Conservation (phyloP, 2,329 filamentous ascomycete genomes). For the Aureobasidium leucospermi region DNA sequence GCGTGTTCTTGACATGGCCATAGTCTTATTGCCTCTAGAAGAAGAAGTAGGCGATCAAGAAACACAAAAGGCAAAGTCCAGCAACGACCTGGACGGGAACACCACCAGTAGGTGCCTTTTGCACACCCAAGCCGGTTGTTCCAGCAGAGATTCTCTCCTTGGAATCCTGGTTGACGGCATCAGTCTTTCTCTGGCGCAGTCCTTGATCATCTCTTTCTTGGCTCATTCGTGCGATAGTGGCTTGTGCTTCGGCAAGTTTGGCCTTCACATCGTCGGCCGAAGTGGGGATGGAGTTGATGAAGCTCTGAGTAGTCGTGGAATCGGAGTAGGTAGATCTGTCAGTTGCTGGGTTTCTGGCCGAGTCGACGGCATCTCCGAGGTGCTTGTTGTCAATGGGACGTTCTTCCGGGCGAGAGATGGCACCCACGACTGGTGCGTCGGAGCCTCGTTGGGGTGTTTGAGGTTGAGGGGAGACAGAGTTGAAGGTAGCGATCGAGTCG, state of each 20-base stretch:
- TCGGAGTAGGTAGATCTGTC: constrained; percentile 21
- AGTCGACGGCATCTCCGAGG: constrained; percentile 34
- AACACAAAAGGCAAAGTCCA: constrained; percentile 76
- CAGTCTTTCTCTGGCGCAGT: constrained; percentile 69
- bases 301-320: constrained; percentile 36
- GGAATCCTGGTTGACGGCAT: constrained; percentile 42
- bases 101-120: constrained; percentile 56
- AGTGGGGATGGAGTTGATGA: constrained; percentile 41
- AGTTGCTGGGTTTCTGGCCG: constrained; percentile 33
- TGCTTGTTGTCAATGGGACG: constrained; percentile 33
- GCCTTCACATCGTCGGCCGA: constrained; percentile 58
- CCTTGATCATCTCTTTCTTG: constrained; percentile 59
- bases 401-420: constrained; percentile 33
- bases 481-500: constrained; percentile 46
- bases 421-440: constrained; percentile 24
- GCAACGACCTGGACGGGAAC: constrained; percentile 84
- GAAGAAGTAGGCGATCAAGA: constrained; percentile 91
- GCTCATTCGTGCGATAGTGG: constrained; percentile 61
- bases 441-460: constrained; percentile 38
- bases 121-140: constrained; percentile 45
- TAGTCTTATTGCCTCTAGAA: constrained; percentile 53
- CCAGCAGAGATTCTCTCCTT: constrained; percentile 44
- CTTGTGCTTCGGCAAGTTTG: constrained; percentile 69
- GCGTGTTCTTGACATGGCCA: not conserved
- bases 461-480: constrained; percentile 48